Evolutionary conservation across 2,329 filamentous ascomycete species (phyloP).

Genomic region (Torrubiellomyces zombiae): DNA sequence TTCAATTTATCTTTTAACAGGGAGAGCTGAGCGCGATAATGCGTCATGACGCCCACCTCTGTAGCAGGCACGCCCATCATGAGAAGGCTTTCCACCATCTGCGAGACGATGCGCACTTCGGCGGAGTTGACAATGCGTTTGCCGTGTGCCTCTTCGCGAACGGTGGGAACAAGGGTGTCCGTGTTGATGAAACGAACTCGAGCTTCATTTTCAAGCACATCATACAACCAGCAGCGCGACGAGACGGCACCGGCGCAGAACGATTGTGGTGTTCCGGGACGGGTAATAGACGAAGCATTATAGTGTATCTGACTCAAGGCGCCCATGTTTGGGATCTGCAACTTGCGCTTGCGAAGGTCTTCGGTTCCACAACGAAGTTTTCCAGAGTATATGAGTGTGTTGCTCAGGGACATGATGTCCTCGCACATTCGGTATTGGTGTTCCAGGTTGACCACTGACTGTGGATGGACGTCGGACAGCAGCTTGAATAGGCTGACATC

Average conservation of each 20-base stretch:
- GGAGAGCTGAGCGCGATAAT: constrained; percentile 84
- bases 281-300: constrained; percentile 27
- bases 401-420: constrained; percentile 89
- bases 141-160: constrained; percentile 59
- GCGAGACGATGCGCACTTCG: constrained; percentile 63
- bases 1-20: constrained; percentile 60
- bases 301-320: constrained; percentile 45
- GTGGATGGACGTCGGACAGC: constrained; percentile 73
- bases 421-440: constrained; percentile 98
- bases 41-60: constrained; percentile 88
- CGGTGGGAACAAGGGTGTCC: constrained; percentile 47
- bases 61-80: constrained; percentile 54
- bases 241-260: constrained; percentile 37
- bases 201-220: constrained; percentile 49
- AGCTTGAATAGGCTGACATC: constrained; percentile 91
- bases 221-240: constrained; percentile 56
- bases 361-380: constrained; percentile 77
- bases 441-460: constrained; percentile 77
- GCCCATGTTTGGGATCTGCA: constrained; percentile 50
- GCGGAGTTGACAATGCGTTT: constrained; percentile 75
- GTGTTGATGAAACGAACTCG: constrained; percentile 86
- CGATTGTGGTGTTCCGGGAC: constrained; percentile 22
- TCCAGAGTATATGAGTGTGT: constrained; percentile 84
- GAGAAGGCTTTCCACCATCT: constrained; percentile 68
- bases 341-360: constrained; percentile 50